Conservation (phyloP, 768 basidiomycete species). For the Artomyces pyxidatus region DNA sequence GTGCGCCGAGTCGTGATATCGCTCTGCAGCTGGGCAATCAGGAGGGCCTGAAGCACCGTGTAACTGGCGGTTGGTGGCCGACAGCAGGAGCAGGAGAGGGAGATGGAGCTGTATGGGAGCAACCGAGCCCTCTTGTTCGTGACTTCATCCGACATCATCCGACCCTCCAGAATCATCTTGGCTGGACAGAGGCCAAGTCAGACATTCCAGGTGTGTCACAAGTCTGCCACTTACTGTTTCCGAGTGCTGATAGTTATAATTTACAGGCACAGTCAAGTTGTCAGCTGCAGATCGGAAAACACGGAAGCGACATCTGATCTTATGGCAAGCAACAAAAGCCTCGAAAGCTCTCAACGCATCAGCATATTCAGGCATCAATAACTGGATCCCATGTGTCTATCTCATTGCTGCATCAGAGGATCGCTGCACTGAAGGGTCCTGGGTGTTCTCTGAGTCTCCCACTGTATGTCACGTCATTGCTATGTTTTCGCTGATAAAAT, state of each 20-base stretch:
- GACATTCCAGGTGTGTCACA: constrained; percentile 1
- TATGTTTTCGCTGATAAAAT: not conserved
- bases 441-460: not conserved
- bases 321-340: not conserved
- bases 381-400: not conserved
- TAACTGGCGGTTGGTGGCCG: constrained; percentile 12
- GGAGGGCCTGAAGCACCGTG: constrained; percentile 6
- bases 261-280: not conserved
- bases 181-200: constrained; percentile 11
- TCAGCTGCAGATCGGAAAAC: not conserved
- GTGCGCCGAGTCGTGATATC: constrained; percentile 34
- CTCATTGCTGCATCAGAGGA: not conserved
- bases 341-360: not conserved
- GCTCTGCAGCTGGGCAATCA: constrained; percentile 23
- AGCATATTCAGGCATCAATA: not conserved
- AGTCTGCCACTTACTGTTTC: not conserved
- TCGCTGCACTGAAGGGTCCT: not conserved
- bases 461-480: not conserved
- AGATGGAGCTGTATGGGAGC: constrained; percentile 1
- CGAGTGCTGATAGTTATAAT: no score
- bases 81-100: no score
- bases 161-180: constrained; percentile 16
- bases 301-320: not conserved
- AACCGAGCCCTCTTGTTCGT: constrained; percentile 13
- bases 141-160: constrained; percentile 10